Evolutionary conservation across 441 rosid species (phyloP).

Genomic region (Biscutella laevigata): DNA sequence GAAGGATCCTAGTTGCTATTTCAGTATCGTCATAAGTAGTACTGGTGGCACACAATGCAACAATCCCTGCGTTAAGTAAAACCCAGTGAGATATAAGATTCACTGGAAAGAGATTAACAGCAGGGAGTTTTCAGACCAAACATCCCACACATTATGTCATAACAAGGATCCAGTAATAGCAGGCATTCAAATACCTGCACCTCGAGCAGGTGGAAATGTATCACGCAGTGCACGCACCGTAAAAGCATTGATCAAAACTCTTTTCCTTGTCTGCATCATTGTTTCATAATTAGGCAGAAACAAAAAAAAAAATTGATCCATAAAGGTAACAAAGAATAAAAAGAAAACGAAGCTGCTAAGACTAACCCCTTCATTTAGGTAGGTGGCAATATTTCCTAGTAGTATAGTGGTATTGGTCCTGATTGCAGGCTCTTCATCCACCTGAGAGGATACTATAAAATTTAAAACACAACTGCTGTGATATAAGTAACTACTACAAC

Average conservation of each 20-base stretch:
- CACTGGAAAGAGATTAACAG: not conserved
- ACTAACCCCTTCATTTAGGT: conserved; percentile 91
- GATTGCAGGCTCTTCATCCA: conserved; percentile 98
- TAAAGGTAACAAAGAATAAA: conserved; percentile 16
- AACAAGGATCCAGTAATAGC: not conserved
- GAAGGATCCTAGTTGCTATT: conserved; percentile 92
- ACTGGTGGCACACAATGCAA: conserved; percentile 96
- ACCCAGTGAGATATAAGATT: conserved; percentile 13
- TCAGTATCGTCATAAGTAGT: conserved; percentile 79
- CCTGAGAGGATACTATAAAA: conserved; percentile 38
- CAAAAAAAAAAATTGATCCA: conserved; percentile 9
- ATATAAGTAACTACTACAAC: not conserved
- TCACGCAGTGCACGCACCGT: conserved; percentile 97
- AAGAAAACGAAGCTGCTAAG: conserved; percentile 20
- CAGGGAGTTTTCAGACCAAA: conserved; percentile 1
- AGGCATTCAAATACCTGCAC: conserved; percentile 67
- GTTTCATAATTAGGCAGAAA: conserved; percentile 21
- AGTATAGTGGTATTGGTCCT: conserved; percentile 97
- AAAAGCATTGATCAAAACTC: conserved; percentile 97
- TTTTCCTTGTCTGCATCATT: conserved; percentile 76
- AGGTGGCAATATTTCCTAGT: conserved; percentile 89
- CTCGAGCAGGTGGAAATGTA: conserved; percentile 96
- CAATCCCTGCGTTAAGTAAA: conserved; percentile 54
- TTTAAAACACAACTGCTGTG: conserved; percentile 10
- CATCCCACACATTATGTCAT: not conserved